phyloP scores from a whole-genome alignment of 805 yeast species.

The Suhomyces prunicola region DNA sequence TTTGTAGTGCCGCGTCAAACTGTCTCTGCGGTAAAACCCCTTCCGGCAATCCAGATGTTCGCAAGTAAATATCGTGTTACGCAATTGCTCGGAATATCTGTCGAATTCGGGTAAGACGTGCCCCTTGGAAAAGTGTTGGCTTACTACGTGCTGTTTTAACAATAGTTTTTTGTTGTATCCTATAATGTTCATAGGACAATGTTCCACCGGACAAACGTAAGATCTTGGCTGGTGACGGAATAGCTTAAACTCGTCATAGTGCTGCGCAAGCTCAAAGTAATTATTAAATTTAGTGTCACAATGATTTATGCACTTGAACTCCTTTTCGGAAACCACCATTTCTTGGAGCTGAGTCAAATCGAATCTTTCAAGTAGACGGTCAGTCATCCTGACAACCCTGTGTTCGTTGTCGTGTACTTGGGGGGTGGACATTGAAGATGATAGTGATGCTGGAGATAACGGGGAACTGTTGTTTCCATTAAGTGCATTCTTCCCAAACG shows the following conservation, averaged over 20 bases:
- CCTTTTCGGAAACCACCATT: slow-evolving; percentile 4
- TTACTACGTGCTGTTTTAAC: slow-evolving; percentile 27
- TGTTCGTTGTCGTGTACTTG: not conserved
- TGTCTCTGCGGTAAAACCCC: slow-evolving; percentile 14
- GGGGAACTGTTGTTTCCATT: not conserved
- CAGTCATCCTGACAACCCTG: not conserved
- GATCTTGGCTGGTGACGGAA: slow-evolving; percentile 20
- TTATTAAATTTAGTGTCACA: slow-evolving; percentile 29
- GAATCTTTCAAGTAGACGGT: slow-evolving; percentile 2
- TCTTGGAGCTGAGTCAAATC: not conserved
- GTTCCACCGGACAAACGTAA: slow-evolving; percentile 26
- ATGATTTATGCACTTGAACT: slow-evolving; percentile 17
- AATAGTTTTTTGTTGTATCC: slow-evolving; percentile 34
- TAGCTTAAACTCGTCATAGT: slow-evolving; percentile 29
- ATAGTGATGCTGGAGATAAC: not conserved
- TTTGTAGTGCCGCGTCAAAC: slow-evolving; percentile 13
- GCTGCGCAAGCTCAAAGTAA: slow-evolving; percentile 31
- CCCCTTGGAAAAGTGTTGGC: slow-evolving; percentile 22
- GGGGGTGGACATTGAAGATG: not conserved
- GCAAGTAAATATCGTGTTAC: slow-evolving; percentile 8
- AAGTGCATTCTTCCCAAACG: not conserved
- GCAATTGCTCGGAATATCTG: slow-evolving; percentile 3
- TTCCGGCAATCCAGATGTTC: slow-evolving; percentile 11
- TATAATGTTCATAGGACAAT: slow-evolving; percentile 42
- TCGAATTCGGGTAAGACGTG: slow-evolving; percentile 7